A percentile compares a stretch with the other conserved stretches of the same genome.
phyloP scores from a whole-genome alignment of 1,284 basidiomycete genomes.

The Moniliophthora roreri region DNA sequence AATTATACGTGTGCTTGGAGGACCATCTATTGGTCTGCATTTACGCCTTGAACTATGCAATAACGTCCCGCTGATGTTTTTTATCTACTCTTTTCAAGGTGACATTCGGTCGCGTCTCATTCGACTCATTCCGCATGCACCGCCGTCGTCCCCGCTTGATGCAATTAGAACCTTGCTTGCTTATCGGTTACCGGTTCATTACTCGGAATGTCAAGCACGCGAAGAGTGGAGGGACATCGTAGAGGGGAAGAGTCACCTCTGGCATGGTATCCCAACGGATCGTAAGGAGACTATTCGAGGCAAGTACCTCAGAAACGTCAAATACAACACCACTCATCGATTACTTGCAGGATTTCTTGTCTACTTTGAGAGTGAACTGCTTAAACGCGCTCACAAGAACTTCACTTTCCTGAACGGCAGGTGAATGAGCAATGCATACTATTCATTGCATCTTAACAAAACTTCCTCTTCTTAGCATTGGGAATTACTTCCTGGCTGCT shows the following conservation, averaged over 20 bases:
- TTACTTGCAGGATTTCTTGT: constrained; percentile 86
- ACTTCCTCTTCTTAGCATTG: constrained; percentile 49
- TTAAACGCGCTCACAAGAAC: constrained; percentile 87
- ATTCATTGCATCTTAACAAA: background rate
- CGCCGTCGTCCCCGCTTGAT: constrained; percentile 57
- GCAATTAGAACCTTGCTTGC: constrained; percentile 78
- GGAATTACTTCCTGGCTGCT: constrained; percentile 88
- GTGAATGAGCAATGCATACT: constrained; percentile 34
- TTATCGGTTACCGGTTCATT: constrained; percentile 74
- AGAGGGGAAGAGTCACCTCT: constrained; percentile 83
- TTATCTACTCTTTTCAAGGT: constrained; percentile 48
- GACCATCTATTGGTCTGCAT: constrained; percentile 71
- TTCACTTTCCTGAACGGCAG: constrained; percentile 90
- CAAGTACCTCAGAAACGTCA: constrained; percentile 25
- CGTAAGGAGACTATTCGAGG: constrained; percentile 90
- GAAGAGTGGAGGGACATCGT: constrained; percentile 92
- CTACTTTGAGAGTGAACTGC: constrained; percentile 84
- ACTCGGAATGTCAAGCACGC: constrained; percentile 74
- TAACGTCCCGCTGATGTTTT: constrained; percentile 8
- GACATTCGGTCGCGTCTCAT: constrained; percentile 83
- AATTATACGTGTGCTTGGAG: constrained; percentile 81
- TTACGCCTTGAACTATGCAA: constrained; percentile 2
- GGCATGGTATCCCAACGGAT: constrained; percentile 89
- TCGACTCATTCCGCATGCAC: constrained; percentile 72
- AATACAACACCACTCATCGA: constrained; percentile 2